Evolutionary conservation across 2,329 filamentous ascomycete genomes (phyloP), one percentile per base, ranked within the genome.

Genomic region (Thielaviopsis euricoi): DNA sequence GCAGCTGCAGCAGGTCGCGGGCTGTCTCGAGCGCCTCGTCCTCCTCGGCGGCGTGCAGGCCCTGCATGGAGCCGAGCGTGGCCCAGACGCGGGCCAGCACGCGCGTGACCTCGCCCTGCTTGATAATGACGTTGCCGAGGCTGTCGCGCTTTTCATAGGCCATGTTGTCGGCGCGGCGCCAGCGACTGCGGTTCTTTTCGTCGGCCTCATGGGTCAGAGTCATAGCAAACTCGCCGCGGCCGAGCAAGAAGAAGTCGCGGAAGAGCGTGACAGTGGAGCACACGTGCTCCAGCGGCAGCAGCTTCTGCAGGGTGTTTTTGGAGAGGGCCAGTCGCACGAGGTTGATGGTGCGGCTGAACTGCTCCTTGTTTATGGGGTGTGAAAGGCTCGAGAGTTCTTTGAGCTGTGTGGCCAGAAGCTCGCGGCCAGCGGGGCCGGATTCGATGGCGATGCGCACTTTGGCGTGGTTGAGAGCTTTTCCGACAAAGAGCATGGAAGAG

Each of bases 191-290:
- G 23, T 93, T 78, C 63, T 83, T 85, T 57, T 85, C 81, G 63
- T 96, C 89, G 0, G 91, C 89, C 71, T 96, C 87, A 40, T 85
- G 80, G 1, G 94, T 88, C 25, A 98, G 71, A 0, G 86, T 85
- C 70, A 93, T 83, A 21, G 90, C 89, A 68, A 98, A 98, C 68
- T 97, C 93, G 56, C 91, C 91, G 37, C 88, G 80, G 0, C 86
- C 85, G 0, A 98, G 76, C 2, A 98, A 77, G 63, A 96, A 88
- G 70, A 95, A 96, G 58, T 93, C 84, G 53, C 90, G 80, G 1
- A 96, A 75, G 9, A 96, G 75, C 26, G 82, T 80, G 15, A 97
- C 73, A 54, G 87, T 81, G 62, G 93, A 85, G 6, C 88, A 73
- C 3, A 95, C 89, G 64, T 81, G 86, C 12, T 80, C 76, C 6